Base-by-base conservation (phyloP, 306 rosid genomes). In the Quillaja saponaria region DNA sequence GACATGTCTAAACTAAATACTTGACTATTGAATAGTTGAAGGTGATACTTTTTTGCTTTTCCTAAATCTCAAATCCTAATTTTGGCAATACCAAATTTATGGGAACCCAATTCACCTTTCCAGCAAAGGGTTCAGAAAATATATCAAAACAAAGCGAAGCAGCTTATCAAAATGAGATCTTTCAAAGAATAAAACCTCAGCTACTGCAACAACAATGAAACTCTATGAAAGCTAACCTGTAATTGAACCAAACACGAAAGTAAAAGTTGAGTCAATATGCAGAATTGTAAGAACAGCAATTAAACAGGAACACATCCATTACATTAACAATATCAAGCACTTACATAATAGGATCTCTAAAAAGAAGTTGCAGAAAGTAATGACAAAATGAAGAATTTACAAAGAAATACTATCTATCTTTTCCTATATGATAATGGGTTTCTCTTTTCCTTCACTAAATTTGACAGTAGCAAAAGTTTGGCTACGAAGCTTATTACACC, bases 1-100 rank as follows among this genome's bases (percentile, higher is more conserved):
- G 96, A 79, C 96, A 88, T 88, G 76, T 61, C 64, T 71, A 40
- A 65, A 82, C 66, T 53, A 45, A 44, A 21, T 44, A 61, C 60
- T 69, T 57, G 33, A 64, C 50, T n/a, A 50, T 40, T 44, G 8
- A 56, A 37, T 37, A 37, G 40, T 37, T n/a, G 31, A 25, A 25
- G 50, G 25, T 33, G 19, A 49, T 61, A 7, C 4, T 12, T 39
- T 39, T 39, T 12, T 13, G 37, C 51, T 65, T n/a, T 42, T 58
- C 63, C 38, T 50, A 15, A 21, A 33, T 41, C 53, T 64, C 66
- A 42, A 59, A 61, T 57, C 52, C 17, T 13, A 50, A 18, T 51
- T 46, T 51, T 72, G 46, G 10, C 49, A 65, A 58, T 63, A 54
- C 46, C 62, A 71, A 9, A 28, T 40, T 45, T 56, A 38, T 16